A percentile compares a stretch with the other conserved stretches of the same genome.
Evolutionary conservation across 352 stramenopile genomes (phyloP).

Genomic region (Phytophthora fragariae): DNA sequence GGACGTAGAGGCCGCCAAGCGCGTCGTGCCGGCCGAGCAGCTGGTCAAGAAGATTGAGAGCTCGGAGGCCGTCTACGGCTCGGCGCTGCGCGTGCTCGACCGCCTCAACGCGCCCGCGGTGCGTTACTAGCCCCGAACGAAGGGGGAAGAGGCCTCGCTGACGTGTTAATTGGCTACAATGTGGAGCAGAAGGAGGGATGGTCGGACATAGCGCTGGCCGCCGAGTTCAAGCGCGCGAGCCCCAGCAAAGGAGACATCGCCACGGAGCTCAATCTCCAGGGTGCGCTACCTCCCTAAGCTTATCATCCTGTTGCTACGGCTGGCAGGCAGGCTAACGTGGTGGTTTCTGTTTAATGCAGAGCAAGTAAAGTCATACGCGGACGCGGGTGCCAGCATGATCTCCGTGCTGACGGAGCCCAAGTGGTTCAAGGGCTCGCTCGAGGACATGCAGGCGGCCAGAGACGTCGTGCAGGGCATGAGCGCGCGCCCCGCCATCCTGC

Average conservation of each 20-base stretch:
- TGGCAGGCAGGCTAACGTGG: conserved; percentile 5
- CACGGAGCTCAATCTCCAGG: conserved; percentile 66
- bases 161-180: conserved; percentile 18
- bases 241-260: conserved; percentile 98
- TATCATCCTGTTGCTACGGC: not conserved
- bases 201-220: conserved; percentile 92
- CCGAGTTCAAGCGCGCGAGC: conserved; percentile 98
- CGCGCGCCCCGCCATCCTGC: conserved; percentile 76
- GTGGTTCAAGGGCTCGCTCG: conserved; percentile 97
- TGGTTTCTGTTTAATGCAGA: conserved; percentile 50
- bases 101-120: conserved; percentile 85
- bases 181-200: conserved; percentile 57
- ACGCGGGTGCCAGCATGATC: conserved; percentile 95
- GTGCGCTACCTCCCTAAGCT: conserved; percentile 34
- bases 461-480: conserved; percentile 54
- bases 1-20: conserved; percentile 74
- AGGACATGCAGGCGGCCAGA: conserved; percentile 77
- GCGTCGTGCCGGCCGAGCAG: conserved; percentile 43
- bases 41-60: conserved; percentile 79
- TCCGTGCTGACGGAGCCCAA: conserved; percentile 97
- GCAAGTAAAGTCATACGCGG: conserved; percentile 92
- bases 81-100: conserved; percentile 87
- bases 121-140: conserved; percentile 7
- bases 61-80: conserved; percentile 84
- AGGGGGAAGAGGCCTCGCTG: not conserved